phyloP scores from a whole-genome alignment of 805 yeast genomes.

The Starmerella stigmatis region DNA sequence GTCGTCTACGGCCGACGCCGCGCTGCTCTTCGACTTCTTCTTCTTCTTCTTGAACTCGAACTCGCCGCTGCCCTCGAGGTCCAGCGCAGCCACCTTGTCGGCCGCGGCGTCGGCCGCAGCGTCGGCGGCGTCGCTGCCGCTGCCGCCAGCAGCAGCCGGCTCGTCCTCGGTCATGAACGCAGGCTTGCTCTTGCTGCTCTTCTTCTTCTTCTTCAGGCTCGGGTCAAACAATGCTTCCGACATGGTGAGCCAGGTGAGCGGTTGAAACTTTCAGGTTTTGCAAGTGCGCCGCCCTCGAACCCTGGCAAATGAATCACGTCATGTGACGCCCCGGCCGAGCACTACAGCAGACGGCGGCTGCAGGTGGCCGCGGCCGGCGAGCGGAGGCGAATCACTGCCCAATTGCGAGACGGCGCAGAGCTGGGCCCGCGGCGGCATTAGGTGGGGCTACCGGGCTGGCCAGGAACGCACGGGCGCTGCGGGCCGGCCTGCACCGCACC shows the following conservation, averaged over 20 bases:
- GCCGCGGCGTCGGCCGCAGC: slow-evolving; percentile 44
- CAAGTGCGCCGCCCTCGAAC: too few relatives aligned
- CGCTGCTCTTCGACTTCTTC: slow-evolving; percentile 65
- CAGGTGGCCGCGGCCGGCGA: too few relatives aligned
- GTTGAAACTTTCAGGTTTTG: slow-evolving; percentile 2
- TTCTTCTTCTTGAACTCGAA: slow-evolving; percentile 49
- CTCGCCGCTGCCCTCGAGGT: slow-evolving; percentile 21
- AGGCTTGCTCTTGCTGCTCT: slow-evolving; percentile 29
- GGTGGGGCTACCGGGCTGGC: too few relatives aligned
- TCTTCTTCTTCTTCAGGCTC: slow-evolving; percentile 32
- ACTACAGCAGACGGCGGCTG: too few relatives aligned
- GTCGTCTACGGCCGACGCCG: slow-evolving; percentile 53
- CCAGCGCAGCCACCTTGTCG: slow-evolving; percentile 14
- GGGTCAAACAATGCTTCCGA: slow-evolving; percentile 30
- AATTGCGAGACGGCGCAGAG: too few relatives aligned
- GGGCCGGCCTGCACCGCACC: neutral
- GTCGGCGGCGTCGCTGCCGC: too few relatives aligned
- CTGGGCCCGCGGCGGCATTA: too few relatives aligned
- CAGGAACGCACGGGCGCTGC: too few relatives aligned
- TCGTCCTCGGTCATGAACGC: slow-evolving; percentile 34
- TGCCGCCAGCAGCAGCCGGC: too few relatives aligned
- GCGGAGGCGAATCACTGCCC: too few relatives aligned
- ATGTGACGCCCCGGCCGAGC: neutral
- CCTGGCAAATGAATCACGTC: neutral
- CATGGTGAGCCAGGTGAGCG: slow-evolving; percentile 8